Percentiles rank a stretch among this genome's conserved stretches.
These are phyloP conservation scores for Gremmenia infestans DNA, from an alignment of 2,329 filamentous ascomycete genomes.

Conservation along the genomic window DNA sequence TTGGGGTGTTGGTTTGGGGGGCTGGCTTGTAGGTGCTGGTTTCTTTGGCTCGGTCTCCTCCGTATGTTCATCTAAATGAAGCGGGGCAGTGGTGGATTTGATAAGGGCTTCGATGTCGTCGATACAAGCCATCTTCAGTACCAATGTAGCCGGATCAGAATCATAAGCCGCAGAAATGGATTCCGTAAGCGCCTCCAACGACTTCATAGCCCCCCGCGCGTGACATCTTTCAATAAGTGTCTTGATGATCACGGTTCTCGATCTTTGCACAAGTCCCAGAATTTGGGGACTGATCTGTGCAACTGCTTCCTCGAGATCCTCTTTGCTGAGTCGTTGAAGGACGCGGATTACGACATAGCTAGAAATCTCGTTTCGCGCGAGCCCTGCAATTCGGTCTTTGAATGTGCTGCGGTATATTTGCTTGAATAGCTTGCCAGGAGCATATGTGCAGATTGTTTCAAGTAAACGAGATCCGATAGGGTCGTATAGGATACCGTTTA, in stretches of 20 bases:
- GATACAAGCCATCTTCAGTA: conserved; percentile 56
- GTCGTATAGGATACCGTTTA: conserved; percentile 86
- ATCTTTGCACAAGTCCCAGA: conserved; percentile 65
- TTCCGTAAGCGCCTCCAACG: conserved; percentile 43
- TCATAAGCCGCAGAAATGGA: conserved; percentile 52
- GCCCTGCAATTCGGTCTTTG: conserved; percentile 69
- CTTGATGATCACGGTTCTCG: conserved; percentile 73
- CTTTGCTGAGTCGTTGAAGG: conserved; percentile 77
- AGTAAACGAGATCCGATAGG: conserved; percentile 83
- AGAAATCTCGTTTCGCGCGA: conserved; percentile 85
- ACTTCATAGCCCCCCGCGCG: conserved; percentile 56
- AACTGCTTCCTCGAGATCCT: conserved; percentile 73
- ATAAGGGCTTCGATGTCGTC: conserved; percentile 44
- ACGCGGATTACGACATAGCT: conserved; percentile 81
- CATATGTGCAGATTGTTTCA: conserved; percentile 76
- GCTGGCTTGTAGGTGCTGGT: conserved; percentile 22
- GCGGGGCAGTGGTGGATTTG: conserved; percentile 38
- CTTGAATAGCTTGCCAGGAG: conserved; percentile 88
- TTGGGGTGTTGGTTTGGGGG: conserved; percentile 35
- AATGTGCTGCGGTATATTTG: conserved; percentile 76
- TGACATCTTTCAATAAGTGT: conserved; percentile 78
- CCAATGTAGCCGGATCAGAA: conserved; percentile 42
- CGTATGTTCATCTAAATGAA: conserved; percentile 27
- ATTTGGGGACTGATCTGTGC: conserved; percentile 69
- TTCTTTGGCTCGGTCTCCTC: conserved; percentile 29